These are phyloP conservation scores for Nicotiana tomentosiformis DNA, from an alignment of 257 asterid genomes.

Conservation along the genomic window DNA sequence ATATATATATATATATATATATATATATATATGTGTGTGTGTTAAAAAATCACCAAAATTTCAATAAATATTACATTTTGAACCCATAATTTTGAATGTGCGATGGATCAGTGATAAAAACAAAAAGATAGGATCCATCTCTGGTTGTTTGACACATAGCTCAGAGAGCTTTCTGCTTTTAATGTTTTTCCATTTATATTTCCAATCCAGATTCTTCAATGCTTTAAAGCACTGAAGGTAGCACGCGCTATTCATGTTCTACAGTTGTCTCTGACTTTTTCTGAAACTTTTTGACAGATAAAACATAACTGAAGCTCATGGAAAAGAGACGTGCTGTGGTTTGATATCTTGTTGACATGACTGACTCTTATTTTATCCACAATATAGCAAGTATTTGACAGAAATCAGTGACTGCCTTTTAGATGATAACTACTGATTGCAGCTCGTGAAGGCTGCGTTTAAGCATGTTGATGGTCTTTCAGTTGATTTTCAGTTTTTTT, in stretches of 20 bases:
- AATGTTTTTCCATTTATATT: background rate
- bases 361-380: slow-evolving; percentile 20
- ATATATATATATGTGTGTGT: no score
- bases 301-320: slow-evolving; percentile 17
- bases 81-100: no score
- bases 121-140: no score
- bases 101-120: no score
- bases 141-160: background rate
- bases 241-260: background rate
- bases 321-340: slow-evolving; percentile 8
- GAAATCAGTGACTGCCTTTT: slow-evolving; percentile 36
- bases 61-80: no score
- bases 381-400: slow-evolving; percentile 16
- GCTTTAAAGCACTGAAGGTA: background rate
- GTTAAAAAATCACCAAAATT: no score
- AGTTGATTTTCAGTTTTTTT: slow-evolving; percentile 54
- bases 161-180: background rate
- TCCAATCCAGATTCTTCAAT: background rate
- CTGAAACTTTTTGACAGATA: slow-evolving; percentile 29
- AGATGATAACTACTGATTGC: slow-evolving; percentile 70
- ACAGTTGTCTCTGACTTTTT: slow-evolving; percentile 14
- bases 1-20: no score
- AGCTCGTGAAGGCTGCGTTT: slow-evolving; percentile 88
- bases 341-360: slow-evolving; percentile 9
- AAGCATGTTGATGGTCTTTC: slow-evolving; percentile 82